A percentile compares a stretch with the other conserved stretches of the same genome.
Conservation (phyloP, 768 basidiomycete genomes). For the Dioszegia aurantiaca region DNA sequence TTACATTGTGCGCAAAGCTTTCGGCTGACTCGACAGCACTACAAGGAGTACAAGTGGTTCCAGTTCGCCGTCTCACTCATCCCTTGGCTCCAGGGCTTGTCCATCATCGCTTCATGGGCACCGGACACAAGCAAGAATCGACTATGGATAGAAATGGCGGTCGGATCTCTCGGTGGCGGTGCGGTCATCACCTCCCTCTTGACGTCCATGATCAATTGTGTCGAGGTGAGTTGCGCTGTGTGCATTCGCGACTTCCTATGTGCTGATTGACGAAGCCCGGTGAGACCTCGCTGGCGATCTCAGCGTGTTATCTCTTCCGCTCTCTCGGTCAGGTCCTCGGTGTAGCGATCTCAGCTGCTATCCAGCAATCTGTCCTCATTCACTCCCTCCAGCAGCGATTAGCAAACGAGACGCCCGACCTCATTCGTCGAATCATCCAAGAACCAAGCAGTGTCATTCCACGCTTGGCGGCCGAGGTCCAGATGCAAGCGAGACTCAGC, state of each 20-base stretch:
- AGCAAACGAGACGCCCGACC: conserved; percentile 3
- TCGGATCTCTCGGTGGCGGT: conserved; percentile 32
- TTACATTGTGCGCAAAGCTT: not conserved
- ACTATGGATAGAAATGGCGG: conserved; percentile 39
- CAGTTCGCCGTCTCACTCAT: conserved; percentile 29
- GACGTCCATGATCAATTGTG: conserved; percentile 17
- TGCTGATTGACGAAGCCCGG: conserved; percentile 16
- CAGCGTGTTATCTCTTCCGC: conserved; percentile 47
- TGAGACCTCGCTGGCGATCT: conserved; percentile 42
- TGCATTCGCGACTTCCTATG: not conserved
- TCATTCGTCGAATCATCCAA: conserved; percentile 35
- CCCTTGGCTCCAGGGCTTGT: conserved; percentile 32
- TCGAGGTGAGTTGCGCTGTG: conserved; percentile 13
- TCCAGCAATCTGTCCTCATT: conserved; percentile 43
- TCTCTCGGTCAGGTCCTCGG: conserved; percentile 48
- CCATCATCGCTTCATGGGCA: conserved; percentile 33
- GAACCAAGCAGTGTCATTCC: conserved; percentile 35
- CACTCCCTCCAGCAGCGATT: conserved; percentile 15
- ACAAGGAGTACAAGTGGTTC: conserved; percentile 42
- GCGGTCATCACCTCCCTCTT: conserved; percentile 31
- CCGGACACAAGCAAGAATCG: conserved; percentile 22
- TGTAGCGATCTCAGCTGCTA: conserved; percentile 40
- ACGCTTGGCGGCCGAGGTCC: conserved; percentile 10
- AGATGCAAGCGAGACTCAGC: conserved; percentile 29
- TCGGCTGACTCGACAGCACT: conserved; percentile 21